Evolutionary conservation across 1,139 yeast species (phyloP).

Genomic region (Candida tunisiensis): DNA sequence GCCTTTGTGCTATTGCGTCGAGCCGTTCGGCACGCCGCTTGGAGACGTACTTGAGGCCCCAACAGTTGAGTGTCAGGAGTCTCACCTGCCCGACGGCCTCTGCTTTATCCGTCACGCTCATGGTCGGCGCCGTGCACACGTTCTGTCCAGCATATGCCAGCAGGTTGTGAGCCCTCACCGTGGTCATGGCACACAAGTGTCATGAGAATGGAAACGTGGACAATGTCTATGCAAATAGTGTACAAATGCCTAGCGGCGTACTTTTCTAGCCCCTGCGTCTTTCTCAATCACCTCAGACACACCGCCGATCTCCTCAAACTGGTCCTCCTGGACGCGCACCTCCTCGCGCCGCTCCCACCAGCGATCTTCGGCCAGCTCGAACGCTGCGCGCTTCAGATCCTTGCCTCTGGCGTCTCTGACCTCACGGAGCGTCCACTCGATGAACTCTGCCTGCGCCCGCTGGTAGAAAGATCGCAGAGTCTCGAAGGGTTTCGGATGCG

Average conservation of each 20-base stretch:
- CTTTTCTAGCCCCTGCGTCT: conserved; percentile 26
- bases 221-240: too few relatives aligned
- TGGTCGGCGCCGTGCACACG: too few relatives aligned
- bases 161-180: too few relatives aligned
- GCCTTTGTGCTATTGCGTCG: conserved; percentile 51
- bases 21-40: conserved; percentile 49
- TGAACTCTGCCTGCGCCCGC: conserved; percentile 72
- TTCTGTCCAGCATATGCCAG: too few relatives aligned
- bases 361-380: conserved; percentile 82
- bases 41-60: conserved; percentile 85
- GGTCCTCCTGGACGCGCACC: conserved; percentile 75
- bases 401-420: conserved; percentile 75
- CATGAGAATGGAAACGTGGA: too few relatives aligned
- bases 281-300: conserved; percentile 81
- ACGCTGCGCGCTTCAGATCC: conserved; percentile 73
- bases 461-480: conserved; percentile 65
- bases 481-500: conserved; percentile 96
- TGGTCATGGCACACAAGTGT: too few relatives aligned
- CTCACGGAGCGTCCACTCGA: conserved; percentile 76
- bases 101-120: too few relatives aligned
- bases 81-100: too few relatives aligned
- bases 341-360: conserved; percentile 99
- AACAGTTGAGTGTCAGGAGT: too few relatives aligned
- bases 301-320: conserved; percentile 79
- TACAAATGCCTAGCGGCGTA: background rate